Base-by-base conservation (phyloP, 2,329 filamentous ascomycete genomes). In the Colletotrichum sansevieriae region DNA sequence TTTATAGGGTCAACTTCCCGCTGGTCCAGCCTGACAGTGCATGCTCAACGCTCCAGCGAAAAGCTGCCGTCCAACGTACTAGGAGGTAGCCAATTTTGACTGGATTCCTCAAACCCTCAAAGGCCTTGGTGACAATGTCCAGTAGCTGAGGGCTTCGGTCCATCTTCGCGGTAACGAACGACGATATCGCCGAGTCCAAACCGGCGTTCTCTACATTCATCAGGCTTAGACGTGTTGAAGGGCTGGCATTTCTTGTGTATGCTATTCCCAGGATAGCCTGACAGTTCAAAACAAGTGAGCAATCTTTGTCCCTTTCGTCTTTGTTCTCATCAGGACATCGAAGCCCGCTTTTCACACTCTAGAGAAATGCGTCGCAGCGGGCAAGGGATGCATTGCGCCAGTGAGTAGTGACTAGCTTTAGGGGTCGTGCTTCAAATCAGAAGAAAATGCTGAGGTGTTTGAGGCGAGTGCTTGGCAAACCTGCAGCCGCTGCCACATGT, bases 31-130 rank as follows among this genome's bases (percentile, higher is more conserved):
- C 54, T 57, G 37, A 33, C 10, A 57, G 20, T n/a, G 37, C 37
- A 18, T 57, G 54, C 54, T 57, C 54, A 12, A 57, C 35, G 22
- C 54, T 57, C 54, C 37, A 57, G 25, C 54, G 37, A 25, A 57
- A 57, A 39, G 54, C 54, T 22, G 54, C 54, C 12, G 54, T 57
- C 37, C 41, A 43, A n/a, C 54, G 54, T 20, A 57, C 37, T 11
- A 57, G 54, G 12, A 57, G 20, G 39, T 57, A 35, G 15, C 54
- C 37, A 7, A 57, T 57, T 25, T 43, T 57, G 13, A 57, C 54
- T 29, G 37, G 54, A 13, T 25, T 25, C 12, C 25, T 12, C n/a
- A 57, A 41, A 18, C 54, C 37, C 8, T 57, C 54, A 15, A 57
- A 41, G n/a, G 46, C 22, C 18, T 51, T 51, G 8, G 46, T 25